Evolutionary conservation across 371 early-diverging fungal species (phyloP), one percentile per base, ranked within the genome.

Genomic region (Mortierella sp.): DNA sequence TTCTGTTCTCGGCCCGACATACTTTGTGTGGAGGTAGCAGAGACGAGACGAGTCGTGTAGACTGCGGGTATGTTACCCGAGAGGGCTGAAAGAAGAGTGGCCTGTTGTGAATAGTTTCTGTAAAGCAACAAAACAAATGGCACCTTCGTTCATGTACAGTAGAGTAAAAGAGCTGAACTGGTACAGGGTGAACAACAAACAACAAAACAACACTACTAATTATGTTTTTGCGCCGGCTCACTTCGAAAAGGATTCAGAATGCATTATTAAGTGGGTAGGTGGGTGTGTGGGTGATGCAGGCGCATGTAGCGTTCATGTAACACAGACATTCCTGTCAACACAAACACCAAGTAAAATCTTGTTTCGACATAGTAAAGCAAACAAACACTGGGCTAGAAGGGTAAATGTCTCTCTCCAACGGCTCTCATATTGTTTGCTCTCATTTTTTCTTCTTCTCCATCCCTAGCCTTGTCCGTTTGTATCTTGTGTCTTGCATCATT

Each of bases 321-420:
- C 65, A 65, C 65, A 65, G 37, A 65, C 55, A 65, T 65, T 65
- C 55, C 55, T 26, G 16, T 62, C 43, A 47, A 65, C 65, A 65
- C 30, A 61, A 20, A 28, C 58, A 58, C 10, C 4, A n/a, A n/a
- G n/a, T n/a, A n/a, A 43, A 43, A 10, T 30, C 30, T 30, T 30
- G 30, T 30, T 30, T 30, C 4, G 30, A 30, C 30, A 30, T 6
- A 22, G 52, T 24, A 24, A n/a, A 52, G 52, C 52, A 52, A 8
- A n/a, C 52, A 52, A 24, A 52, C 20, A 52, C 52, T n/a, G 10
- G 30, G 22, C 52, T n/a, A n/a, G 9, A 52, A 52, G 4, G 24
- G n/a, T 52, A 24, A 8, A 9, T 45, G 11, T 43, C 43, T 43
- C 16, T 14, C 16, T 16, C 43, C 43, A 43, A 30, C 58, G 40